A percentile compares a stretch with the other conserved stretches of the same genome.
Evolutionary conservation across 2,329 filamentous ascomycete genomes (phyloP).

Genomic region (Apiospora marii): DNA sequence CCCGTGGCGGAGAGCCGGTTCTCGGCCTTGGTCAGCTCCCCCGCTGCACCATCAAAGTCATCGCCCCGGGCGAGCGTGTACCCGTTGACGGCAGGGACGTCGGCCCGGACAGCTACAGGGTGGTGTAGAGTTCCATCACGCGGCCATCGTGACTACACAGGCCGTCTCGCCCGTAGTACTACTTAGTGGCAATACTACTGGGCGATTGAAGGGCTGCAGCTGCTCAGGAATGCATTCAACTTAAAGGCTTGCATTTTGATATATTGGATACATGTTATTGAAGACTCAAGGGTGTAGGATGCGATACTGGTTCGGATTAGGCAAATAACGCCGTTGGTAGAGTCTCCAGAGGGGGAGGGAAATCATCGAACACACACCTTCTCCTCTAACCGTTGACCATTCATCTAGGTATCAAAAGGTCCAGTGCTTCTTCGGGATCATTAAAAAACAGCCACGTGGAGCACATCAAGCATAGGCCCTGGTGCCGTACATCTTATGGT

Average conservation of each 20-base stretch:
- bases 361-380: neutral
- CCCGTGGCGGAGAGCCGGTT: constrained; percentile 55
- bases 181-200: no score
- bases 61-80: constrained; percentile 33
- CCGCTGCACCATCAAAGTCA: constrained; percentile 44
- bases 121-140: no score
- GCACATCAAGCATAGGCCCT: neutral
- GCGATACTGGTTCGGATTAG: neutral
- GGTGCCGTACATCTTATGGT: neutral
- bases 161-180: no score
- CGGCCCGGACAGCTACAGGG: constrained; percentile 4
- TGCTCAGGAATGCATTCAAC: no score
- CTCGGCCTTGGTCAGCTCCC: constrained; percentile 43
- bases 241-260: neutral
- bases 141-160: no score
- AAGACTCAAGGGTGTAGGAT: neutral
- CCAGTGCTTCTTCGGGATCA: neutral
- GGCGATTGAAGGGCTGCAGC: no score
- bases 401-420: neutral
- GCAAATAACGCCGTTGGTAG: neutral
- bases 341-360: neutral
- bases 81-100: constrained; percentile 17
- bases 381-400: neutral
- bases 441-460: neutral
- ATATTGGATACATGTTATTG: neutral